Conservation (phyloP, 1,284 basidiomycete species). For the Rugosomyces carneus region DNA sequence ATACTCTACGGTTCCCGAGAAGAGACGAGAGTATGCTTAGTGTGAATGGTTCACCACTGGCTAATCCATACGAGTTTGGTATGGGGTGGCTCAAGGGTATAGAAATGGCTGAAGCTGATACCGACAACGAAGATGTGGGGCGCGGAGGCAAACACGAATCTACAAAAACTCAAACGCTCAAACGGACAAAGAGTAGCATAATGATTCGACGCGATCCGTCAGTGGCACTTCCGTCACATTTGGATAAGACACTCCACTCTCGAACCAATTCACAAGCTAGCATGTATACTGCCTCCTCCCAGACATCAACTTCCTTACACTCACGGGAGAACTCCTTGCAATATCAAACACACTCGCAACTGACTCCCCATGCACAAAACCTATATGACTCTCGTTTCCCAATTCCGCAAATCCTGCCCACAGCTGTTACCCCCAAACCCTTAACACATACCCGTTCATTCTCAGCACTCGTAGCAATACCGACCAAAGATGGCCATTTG, state of each 20-base stretch:
- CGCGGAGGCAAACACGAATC: not conserved
- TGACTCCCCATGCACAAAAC: constrained; percentile 25
- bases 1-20: constrained; percentile 45
- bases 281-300: constrained; percentile 30
- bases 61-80: constrained; percentile 63
- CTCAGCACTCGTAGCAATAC: constrained; percentile 55
- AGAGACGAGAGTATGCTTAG: constrained; percentile 70
- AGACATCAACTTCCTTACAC: constrained; percentile 33
- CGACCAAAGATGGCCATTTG: constrained; percentile 66
- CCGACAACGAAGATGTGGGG: constrained; percentile 21
- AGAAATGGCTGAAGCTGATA: constrained; percentile 33
- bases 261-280: constrained; percentile 45
- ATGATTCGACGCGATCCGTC: constrained; percentile 56
- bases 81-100: constrained; percentile 42
- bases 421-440: constrained; percentile 26
- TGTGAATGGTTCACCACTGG: constrained; percentile 69
- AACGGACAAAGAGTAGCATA: constrained; percentile 56
- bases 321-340: constrained; percentile 39
- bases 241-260: constrained; percentile 30
- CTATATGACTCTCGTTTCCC: constrained; percentile 29
- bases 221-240: constrained; percentile 27
- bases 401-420: constrained; percentile 23
- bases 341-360: constrained; percentile 16
- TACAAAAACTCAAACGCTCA: constrained; percentile 28
- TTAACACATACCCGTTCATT: constrained; percentile 32